Evolutionary conservation across 202 grass and related monocot species (phyloP).

Genomic region (Carex arenaria): DNA sequence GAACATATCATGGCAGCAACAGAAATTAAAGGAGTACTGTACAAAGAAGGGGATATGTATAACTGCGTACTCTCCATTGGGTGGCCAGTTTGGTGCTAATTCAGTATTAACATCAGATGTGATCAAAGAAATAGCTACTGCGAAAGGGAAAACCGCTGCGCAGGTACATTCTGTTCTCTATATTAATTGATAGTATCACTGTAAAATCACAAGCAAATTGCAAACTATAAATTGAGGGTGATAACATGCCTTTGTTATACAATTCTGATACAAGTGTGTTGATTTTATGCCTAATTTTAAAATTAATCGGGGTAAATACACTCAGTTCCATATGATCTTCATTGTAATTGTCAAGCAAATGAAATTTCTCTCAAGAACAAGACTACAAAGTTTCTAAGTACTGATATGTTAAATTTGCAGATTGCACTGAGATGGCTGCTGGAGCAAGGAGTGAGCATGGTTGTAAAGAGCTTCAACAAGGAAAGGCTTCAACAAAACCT

Average conservation of each 20-base stretch:
- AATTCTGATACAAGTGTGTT: background rate
- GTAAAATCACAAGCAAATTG: too few relatives aligned
- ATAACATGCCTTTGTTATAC: background rate
- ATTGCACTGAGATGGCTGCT: conserved; percentile 58
- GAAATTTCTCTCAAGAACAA: background rate
- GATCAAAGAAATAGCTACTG: conserved; percentile 24
- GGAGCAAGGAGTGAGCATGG: conserved; percentile 50
- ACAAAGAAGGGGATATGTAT: conserved; percentile 16
- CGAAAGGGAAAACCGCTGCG: conserved; percentile 31
- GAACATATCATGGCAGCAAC: conserved; percentile 32
- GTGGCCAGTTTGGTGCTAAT: background rate
- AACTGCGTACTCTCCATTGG: conserved; percentile 25
- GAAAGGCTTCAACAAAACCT: conserved; percentile 44
- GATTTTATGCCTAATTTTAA: background rate
- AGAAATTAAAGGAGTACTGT: conserved; percentile 23
- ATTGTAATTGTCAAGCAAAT: background rate
- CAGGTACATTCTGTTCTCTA: conserved; percentile 23
- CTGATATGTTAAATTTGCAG: conserved; percentile 13
- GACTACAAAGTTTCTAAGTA: too few relatives aligned
- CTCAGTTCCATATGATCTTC: background rate
- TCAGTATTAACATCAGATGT: background rate
- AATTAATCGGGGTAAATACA: too few relatives aligned
- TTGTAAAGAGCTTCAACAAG: conserved; percentile 42
- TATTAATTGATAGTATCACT: too few relatives aligned
- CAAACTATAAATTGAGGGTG: background rate